phyloP scores from a whole-genome alignment of 805 yeast genomes.

The Monosporozyma unispora region DNA sequence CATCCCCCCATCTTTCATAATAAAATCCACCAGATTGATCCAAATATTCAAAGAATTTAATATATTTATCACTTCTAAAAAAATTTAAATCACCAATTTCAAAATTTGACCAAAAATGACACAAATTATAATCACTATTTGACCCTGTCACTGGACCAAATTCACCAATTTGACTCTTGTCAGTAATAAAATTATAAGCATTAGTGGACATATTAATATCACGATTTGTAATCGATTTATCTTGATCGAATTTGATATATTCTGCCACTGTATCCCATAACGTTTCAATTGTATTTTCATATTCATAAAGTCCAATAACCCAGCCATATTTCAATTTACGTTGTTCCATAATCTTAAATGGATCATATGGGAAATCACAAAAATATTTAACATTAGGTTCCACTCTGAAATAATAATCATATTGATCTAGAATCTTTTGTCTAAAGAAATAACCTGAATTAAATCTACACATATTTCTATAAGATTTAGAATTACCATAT shows the following conservation, averaged over 20 bases:
- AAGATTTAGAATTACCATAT: slow-evolving; percentile 58
- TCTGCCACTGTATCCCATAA: slow-evolving; percentile 72
- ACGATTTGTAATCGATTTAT: slow-evolving; percentile 22
- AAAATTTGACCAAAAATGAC: slow-evolving; percentile 86
- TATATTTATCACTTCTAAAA: slow-evolving; percentile 58
- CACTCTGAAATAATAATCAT: slow-evolving; percentile 90
- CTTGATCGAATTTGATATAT: slow-evolving; percentile 41
- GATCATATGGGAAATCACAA: slow-evolving; percentile 81
- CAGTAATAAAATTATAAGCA: slow-evolving; percentile 38
- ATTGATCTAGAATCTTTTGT: slow-evolving; percentile 59
- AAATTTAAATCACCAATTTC: slow-evolving; percentile 67
- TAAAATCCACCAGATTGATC: slow-evolving; percentile 70
- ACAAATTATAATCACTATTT: slow-evolving; percentile 55
- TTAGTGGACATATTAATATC: slow-evolving; percentile 29
- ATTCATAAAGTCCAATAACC: slow-evolving; percentile 76
- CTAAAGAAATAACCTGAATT: slow-evolving; percentile 86
- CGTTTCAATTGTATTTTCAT: slow-evolving; percentile 75
- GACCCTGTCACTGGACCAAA: slow-evolving; percentile 36
- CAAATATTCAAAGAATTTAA: slow-evolving; percentile 50
- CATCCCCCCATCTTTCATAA: slow-evolving; percentile 94
- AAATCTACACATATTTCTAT: slow-evolving; percentile 92
- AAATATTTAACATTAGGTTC: slow-evolving; percentile 85
- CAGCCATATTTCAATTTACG: slow-evolving; percentile 79
- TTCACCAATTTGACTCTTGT: slow-evolving; percentile 39
- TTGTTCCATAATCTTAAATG: slow-evolving; percentile 72